Evolutionary conservation across 352 stramenopile genomes (phyloP), one percentile per base, ranked within the genome.

Genomic region (Pythium myriotylum): DNA sequence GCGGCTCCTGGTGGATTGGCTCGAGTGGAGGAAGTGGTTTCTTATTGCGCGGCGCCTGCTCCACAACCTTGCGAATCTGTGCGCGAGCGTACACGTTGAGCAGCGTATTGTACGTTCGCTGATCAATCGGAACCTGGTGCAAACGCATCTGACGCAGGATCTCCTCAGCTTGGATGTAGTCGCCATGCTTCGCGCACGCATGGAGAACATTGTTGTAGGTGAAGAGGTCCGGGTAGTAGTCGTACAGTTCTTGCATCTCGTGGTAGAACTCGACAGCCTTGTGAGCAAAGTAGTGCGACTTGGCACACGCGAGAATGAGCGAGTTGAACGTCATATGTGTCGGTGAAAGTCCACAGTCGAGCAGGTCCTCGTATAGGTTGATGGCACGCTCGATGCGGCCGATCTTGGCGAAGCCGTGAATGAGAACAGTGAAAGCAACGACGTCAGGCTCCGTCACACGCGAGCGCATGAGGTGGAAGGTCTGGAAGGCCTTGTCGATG

Each of bases 231-330:
- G 84, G 84, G 23, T 80, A 63, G 68, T 91, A 90, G 65, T 94
- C 84, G 68, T 94, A 94, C 58, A 92, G 61, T 57, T 94, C 84
- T 61, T 94, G 84, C 84, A 94, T 92, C 49, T 94, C 84, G 52
- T 92, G 70, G 74, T 92, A 94, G 41, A 94, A 92, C 41, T 94
- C 84, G 26, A 91, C 64, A 3, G 84, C 81, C 58, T 94, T 94
- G 72, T 92, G 84, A 20, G 84, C 84, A 68, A 86, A 94, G 57
- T 94, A 88, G 68, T 88, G 77, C 55, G 84, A 94, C 67, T 92
- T 91, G 54, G 84, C 81, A 54, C 84, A 94, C 23, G 84, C 84
- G 42, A 89, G 80, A 50, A 94, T 94, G 22, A 94, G 70, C 68
- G 74, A 71, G 63, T 91, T 89, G 61, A 89, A 94, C 50, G 82